Conservation (phyloP, 1,284 basidiomycete species). For the Cryptococcus depauperatus region DNA sequence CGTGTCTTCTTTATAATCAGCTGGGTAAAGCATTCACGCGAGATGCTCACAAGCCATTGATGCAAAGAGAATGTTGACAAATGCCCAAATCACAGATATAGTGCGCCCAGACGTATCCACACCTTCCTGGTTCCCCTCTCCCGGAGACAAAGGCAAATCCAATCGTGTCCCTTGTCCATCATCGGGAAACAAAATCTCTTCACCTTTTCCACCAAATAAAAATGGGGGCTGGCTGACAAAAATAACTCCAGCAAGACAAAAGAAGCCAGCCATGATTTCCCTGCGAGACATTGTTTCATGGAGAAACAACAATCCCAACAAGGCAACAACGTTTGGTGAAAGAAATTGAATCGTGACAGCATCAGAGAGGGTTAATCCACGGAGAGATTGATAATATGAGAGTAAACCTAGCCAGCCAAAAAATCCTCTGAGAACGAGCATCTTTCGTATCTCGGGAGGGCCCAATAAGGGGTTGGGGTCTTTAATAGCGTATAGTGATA, state of each 20-base stretch:
- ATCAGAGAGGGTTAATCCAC: conserved; percentile 63
- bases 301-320: conserved; percentile 62
- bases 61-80: conserved; percentile 31
- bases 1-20: conserved; percentile 48
- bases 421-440: conserved; percentile 56
- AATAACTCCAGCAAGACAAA: conserved; percentile 56
- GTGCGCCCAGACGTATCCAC: conserved; percentile 7
- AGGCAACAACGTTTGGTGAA: conserved; percentile 56
- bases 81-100: conserved; percentile 27
- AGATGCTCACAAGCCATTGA: conserved; percentile 37
- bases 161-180: conserved; percentile 19
- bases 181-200: conserved; percentile 14
- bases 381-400: conserved; percentile 57
- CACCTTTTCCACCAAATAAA: conserved; percentile 44
- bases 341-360: conserved; percentile 69
- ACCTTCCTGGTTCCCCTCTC: conserved; percentile 16
- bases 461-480: conserved; percentile 61
- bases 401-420: conserved; percentile 48
- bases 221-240: conserved; percentile 61
- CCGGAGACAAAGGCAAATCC: conserved; percentile 11
- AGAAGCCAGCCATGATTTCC: conserved; percentile 58
- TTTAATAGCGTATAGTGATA: conserved; percentile 48
- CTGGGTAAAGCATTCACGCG: neutral
- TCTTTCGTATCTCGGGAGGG: conserved; percentile 56
- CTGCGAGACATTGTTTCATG: conserved; percentile 55